These are phyloP conservation scores for Handroanthus guayacan DNA, from an alignment of 257 asterid species.

Conservation along the genomic window DNA sequence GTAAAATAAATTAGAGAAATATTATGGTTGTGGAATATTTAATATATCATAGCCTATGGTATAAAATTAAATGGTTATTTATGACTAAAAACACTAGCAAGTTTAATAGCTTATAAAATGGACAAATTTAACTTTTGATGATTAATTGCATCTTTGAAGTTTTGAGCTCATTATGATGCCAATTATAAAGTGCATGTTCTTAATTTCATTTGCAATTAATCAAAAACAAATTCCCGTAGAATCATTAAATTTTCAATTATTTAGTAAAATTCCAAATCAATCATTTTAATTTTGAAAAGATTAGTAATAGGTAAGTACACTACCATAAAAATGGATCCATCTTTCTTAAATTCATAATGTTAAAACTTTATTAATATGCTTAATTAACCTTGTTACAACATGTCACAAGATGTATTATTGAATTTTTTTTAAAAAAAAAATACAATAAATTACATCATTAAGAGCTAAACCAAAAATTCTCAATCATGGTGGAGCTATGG, in stretches of 20 bases:
- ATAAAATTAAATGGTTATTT: constrained; percentile 41
- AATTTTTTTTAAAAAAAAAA: not conserved
- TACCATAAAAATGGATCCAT: not conserved
- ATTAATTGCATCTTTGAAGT: constrained; percentile 40
- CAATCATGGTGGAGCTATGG: constrained; percentile 15
- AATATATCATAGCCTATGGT: constrained; percentile 33
- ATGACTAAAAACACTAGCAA: constrained; percentile 47
- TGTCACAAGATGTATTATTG: constrained; percentile 26
- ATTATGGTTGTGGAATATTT: no score
- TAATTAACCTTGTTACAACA: constrained; percentile 28
- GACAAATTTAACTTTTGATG: constrained; percentile 36
- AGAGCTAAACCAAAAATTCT: constrained; percentile 33
- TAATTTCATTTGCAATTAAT: constrained; percentile 44
- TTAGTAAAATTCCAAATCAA: constrained; percentile 30
- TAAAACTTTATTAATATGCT: not conserved
- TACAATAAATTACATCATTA: not conserved
- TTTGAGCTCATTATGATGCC: constrained; percentile 39
- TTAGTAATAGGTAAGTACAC: not conserved
- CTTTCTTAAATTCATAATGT: not conserved
- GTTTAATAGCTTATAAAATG: constrained; percentile 38
- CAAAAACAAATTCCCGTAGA: constrained; percentile 36
- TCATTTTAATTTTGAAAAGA: constrained; percentile 3
- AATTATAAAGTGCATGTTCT: constrained; percentile 36
- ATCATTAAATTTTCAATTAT: constrained; percentile 42
- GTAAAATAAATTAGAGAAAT: not conserved